Evolutionary conservation across 2,329 filamentous ascomycete genomes (phyloP), one percentile per base, ranked within the genome.

Genomic region (Trichoderma arundinaceum): DNA sequence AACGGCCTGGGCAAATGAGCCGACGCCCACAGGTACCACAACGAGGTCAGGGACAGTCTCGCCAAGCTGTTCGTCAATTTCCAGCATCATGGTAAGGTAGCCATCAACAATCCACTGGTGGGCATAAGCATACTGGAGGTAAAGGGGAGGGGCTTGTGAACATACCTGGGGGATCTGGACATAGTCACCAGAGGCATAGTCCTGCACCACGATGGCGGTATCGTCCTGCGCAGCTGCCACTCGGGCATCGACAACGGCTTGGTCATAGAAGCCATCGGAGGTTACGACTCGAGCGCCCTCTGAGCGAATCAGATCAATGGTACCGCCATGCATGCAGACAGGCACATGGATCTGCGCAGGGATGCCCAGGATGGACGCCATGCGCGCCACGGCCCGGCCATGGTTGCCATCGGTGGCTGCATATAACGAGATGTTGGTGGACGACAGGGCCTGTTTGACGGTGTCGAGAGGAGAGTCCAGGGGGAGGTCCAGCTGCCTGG

Each of bases 401-500:
- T 91, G 90, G 69, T 94, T 94, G 0, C 91, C 92, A 56, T 92
- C 90, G 0, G 90, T 92, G 1, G 88, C 88, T 0, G 90, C 86
- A 46, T 88, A 83, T 0, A 92, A 73, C 0, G 72, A 77, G 19
- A 87, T 69, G 0, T 72, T 70, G 0, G 71, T 64, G 1, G 68
- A 71, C 1, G 70, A 64, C 0, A 79, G 74, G 1, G 73, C 72
- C 0, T 69, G 53, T 2, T 77, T 77, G 1, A 89, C 69, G 0
- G 81, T 75, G 0, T 80, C 76, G 0, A 89, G 71, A 3, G 77
- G 73, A 0, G 81, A 73, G 1, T 79, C 78, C 0, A 79, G 68
- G 0, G 81, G 74, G 0, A 87, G 75, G 1, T 73, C 74, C 0
- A 88, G 75, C 7, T 77, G 74, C 1, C 77, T 72, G 0, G 78